These are phyloP conservation scores for Neonectria neomacrospora DNA, from an alignment of 2,329 filamentous ascomycete genomes.

Conservation along the genomic window DNA sequence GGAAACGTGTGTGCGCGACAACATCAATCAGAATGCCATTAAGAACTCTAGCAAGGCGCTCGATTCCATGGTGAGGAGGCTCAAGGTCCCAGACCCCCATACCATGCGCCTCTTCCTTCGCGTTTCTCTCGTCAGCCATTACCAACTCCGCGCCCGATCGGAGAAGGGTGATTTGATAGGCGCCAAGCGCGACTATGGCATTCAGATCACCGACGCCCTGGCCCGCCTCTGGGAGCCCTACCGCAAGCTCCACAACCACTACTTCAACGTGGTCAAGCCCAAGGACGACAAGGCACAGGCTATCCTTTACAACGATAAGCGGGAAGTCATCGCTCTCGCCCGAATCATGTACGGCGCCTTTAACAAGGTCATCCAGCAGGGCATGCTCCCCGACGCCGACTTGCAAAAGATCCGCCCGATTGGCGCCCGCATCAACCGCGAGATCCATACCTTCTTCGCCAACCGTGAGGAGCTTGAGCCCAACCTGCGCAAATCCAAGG, in stretches of 20 bases:
- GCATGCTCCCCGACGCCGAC: constrained; percentile 51
- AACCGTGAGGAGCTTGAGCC: constrained; percentile 50
- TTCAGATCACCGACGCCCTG: constrained; percentile 63
- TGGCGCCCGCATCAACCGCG: constrained; percentile 52
- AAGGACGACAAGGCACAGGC: constrained; percentile 41
- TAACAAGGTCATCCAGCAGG: constrained; percentile 56
- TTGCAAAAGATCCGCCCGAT: constrained; percentile 48
- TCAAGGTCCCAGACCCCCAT: constrained; percentile 59
- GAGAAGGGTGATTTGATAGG: constrained; percentile 45
- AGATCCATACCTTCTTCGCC: constrained; percentile 51
- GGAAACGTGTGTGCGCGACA: constrained; percentile 78
- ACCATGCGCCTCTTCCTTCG: constrained; percentile 67
- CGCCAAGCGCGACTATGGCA: constrained; percentile 58
- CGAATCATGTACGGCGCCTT: constrained; percentile 58
- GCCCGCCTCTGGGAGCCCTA: constrained; percentile 63
- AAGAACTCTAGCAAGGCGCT: constrained; percentile 73
- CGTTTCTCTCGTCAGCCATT: constrained; percentile 61
- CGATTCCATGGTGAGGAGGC: constrained; percentile 64
- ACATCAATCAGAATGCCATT: constrained; percentile 77
- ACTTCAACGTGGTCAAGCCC: constrained; percentile 45
- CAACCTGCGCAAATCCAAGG: constrained; percentile 41
- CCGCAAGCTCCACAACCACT: constrained; percentile 51
- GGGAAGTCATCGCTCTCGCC: constrained; percentile 58
- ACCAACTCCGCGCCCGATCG: constrained; percentile 49
- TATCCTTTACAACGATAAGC: constrained; percentile 49